Base-by-base conservation (phyloP, 108 stramenopile species). In the Poteriospumella lacustris region DNA sequence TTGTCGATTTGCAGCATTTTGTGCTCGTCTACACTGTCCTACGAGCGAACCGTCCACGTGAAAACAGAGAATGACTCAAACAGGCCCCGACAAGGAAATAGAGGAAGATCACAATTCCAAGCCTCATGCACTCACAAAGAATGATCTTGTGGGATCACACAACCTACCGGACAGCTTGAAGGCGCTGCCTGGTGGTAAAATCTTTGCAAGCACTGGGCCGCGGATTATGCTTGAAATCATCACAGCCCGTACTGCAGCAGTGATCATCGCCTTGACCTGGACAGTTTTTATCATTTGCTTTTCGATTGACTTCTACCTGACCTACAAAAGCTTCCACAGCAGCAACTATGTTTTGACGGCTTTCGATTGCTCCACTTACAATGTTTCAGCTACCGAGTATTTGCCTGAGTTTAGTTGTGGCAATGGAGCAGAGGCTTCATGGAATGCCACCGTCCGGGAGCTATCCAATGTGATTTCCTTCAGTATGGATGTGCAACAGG, bases 241-340 rank as follows among this genome's bases (percentile, higher is more conserved):
- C 36, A 64, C 60, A 34, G 60, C 60, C 28, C 15, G 60, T 19
- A 64, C 60, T 12, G 60, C 60, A 12, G 15, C 60, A 12, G 28
- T 64, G 36, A 64, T 64, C 24, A 64, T 64, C 36, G 60, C 60
- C 15, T 33, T 64, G 24, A 64, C 60, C 15, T 64, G 36, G 5
- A 64, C 36, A 5, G 5, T 3, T 5, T 64, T 64, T 33, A 64
- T 64, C 9, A 24, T 64, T 64, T 19, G 60, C 9, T 64, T 64
- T 24, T 64, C 60, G 36, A 24, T 64, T 5, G 60, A 64, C 36
- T 19, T 64, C 9, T 31, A 33, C 9, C 5, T 34, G 24, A 64
- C 31, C 31, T 64, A 64, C 36, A 19, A 31, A 5, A 31, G 29
- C 9, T 64, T 64, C 31, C 28, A 3, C 36, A 64, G 60, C 36